Base-by-base conservation (phyloP, 2,329 filamentous ascomycete genomes). In the Verticillium zaregamsianum region DNA sequence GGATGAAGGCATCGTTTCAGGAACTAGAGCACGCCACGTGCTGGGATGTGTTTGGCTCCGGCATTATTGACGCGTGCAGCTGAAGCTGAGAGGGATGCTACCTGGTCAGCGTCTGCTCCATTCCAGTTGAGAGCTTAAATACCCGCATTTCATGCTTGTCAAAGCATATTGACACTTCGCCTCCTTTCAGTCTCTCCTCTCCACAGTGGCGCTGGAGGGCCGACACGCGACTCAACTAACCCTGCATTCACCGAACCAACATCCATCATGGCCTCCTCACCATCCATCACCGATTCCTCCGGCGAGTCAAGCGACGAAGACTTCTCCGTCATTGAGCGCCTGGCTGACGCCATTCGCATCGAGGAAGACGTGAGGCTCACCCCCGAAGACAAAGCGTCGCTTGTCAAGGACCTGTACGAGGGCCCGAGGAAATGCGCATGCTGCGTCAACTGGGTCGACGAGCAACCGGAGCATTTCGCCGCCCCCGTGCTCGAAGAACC, bases 401-500 rank as follows among this genome's bases (percentile, higher is more conserved):
- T 69, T 9, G 64, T 69, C 7, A 64, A 69, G 33, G 68, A 68
- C n/a, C 61, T 73, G 15, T 73, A 69, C 37, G 69, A 71, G 54
- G 71, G 70, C 2, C 66, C 67, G 5, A 61, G 60, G 2, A 69
- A 68, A 37, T 73, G 71, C 60, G 40, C 58, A 11, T 73, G 71
- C 58, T 73, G 71, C 57, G 62, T 70, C 52, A 71, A 72, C 55
- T 72, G 71, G 70, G 66, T 69, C 28, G 63, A 68, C 2, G 64
- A 72, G 39, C 25, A 66, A 6, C 70, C 70, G 1, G 28, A 62
- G 2, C 64, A 65, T 12, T 40, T 71, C 15, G 62, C 66, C 6
- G 58, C 64, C 25, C 59, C 63, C 15, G 49, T 57, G 3, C 58
- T 63, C 17, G 59, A 62, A 2, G 40, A 58, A 6, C 45, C 45